Conservation (phyloP, 768 basidiomycete species). For the Collybia sordida region DNA sequence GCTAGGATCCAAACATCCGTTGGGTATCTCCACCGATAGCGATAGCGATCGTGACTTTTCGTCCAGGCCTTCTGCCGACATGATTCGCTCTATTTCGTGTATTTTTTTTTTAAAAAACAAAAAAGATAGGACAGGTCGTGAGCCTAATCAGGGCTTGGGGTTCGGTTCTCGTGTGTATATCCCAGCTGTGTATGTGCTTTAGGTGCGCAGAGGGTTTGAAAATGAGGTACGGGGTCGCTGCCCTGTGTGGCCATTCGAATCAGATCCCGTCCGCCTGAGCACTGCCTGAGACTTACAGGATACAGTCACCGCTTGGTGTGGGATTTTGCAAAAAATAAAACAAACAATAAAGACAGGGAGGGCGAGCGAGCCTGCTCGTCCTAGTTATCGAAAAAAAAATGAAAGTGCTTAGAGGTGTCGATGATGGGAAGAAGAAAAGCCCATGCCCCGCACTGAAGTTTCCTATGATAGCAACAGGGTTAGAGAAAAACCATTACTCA, state of each 20-base stretch:
- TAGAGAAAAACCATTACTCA: too few relatives aligned
- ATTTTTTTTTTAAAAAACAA: too few relatives aligned
- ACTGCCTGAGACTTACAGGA: background rate
- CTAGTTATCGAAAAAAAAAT: slow-evolving; percentile 1
- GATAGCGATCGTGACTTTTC: background rate
- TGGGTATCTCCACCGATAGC: slow-evolving; percentile 1
- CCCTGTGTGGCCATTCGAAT: too few relatives aligned
- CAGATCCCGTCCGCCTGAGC: too few relatives aligned
- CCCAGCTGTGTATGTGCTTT: too few relatives aligned
- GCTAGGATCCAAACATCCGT: background rate
- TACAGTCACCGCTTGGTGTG: background rate
- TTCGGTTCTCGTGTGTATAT: too few relatives aligned
- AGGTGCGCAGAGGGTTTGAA: too few relatives aligned
- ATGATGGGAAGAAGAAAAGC: background rate
- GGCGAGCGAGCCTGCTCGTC: slow-evolving; percentile 8
- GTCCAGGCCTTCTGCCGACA: background rate
- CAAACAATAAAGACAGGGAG: background rate
- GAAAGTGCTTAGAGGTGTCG: background rate
- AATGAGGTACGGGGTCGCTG: too few relatives aligned
- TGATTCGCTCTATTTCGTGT: background rate
- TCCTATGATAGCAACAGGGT: too few relatives aligned
- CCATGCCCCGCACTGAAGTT: too few relatives aligned
- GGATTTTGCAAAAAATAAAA: background rate
- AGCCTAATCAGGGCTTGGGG: too few relatives aligned
- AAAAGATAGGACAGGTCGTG: too few relatives aligned